These are phyloP conservation scores for Coemansia sp. DNA, from an alignment of 192 early-diverging fungal genomes.

Conservation along the genomic window DNA sequence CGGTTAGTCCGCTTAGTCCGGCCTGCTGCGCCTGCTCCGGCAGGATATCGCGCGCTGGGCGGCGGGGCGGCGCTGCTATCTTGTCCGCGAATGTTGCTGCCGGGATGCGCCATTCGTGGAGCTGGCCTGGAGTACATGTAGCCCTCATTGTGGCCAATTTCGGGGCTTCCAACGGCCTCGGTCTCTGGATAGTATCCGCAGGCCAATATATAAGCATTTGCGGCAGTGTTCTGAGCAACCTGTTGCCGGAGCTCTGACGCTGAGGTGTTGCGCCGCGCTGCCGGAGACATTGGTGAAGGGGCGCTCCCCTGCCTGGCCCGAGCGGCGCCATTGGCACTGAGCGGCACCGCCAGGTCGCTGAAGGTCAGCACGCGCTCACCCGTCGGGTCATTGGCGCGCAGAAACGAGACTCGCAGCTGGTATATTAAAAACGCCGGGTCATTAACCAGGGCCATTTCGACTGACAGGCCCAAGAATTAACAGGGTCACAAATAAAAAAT, in stretches of 20 bases:
- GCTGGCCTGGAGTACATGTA: constrained; percentile 32
- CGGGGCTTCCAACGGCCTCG: constrained; percentile 41
- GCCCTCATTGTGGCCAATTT: constrained; percentile 28
- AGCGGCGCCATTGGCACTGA: neutral
- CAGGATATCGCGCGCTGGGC: constrained; percentile 30
- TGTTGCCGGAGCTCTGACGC: constrained; percentile 51
- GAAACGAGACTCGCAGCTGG: constrained; percentile 73
- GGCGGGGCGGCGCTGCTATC: constrained; percentile 7
- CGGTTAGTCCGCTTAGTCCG: constrained; percentile 38
- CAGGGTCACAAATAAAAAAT: too few relatives aligned
- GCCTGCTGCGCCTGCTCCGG: constrained; percentile 5
- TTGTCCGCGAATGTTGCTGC: neutral
- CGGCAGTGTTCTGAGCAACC: constrained; percentile 38
- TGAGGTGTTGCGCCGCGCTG: constrained; percentile 42
- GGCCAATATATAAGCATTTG: constrained; percentile 54
- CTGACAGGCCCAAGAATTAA: too few relatives aligned
- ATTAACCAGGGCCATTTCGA: constrained; percentile 67
- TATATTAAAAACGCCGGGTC: constrained; percentile 78
- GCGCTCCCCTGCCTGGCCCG: constrained; percentile 26
- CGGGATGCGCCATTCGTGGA: constrained; percentile 15
- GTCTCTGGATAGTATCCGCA: constrained; percentile 51
- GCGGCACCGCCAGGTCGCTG: constrained; percentile 42
- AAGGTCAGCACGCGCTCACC: constrained; percentile 78
- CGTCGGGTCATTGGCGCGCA: constrained; percentile 71
- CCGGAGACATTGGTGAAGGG: constrained; percentile 26